Percentiles rank a stretch among this genome's conserved stretches.
Conservation (phyloP, 1,284 basidiomycete species). For the Puccinia horiana region DNA sequence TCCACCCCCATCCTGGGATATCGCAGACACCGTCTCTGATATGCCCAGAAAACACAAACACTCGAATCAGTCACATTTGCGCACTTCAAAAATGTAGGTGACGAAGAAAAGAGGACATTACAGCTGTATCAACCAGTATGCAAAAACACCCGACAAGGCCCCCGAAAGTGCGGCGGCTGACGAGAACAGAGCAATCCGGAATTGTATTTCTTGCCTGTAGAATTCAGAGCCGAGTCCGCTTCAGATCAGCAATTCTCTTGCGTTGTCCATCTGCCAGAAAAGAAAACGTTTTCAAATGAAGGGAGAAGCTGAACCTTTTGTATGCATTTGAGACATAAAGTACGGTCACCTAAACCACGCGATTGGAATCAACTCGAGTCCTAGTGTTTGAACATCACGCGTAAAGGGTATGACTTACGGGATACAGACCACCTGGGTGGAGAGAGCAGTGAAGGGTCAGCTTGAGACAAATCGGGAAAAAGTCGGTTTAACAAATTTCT, state of each 20-base stretch:
- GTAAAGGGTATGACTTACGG: constrained; percentile 10
- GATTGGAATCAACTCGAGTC: background rate
- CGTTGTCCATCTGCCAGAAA: no score
- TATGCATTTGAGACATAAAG: constrained; percentile 45
- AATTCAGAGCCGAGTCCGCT: background rate
- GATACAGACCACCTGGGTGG: constrained; percentile 34
- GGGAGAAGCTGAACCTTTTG: constrained; percentile 26
- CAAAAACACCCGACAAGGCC: constrained; percentile 37
- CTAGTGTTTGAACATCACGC: background rate
- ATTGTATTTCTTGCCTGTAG: constrained; percentile 31
- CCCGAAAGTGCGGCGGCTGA: constrained; percentile 42
- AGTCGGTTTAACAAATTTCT: background rate
- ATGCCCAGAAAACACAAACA: background rate
- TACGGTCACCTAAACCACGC: constrained; percentile 26
- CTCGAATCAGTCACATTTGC: background rate
- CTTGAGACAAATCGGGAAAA: background rate
- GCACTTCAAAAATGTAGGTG: background rate
- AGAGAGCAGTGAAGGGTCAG: background rate
- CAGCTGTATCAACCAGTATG: constrained; percentile 44
- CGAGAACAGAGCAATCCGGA: constrained; percentile 44
- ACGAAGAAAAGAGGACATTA: background rate
- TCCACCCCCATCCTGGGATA: constrained; percentile 46
- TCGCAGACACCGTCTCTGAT: constrained; percentile 16
- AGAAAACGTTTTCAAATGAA: background rate
- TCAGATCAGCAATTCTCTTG: background rate